Evolutionary conservation across 306 rosid genomes (phyloP).

Genomic region (Malus domestica): DNA sequence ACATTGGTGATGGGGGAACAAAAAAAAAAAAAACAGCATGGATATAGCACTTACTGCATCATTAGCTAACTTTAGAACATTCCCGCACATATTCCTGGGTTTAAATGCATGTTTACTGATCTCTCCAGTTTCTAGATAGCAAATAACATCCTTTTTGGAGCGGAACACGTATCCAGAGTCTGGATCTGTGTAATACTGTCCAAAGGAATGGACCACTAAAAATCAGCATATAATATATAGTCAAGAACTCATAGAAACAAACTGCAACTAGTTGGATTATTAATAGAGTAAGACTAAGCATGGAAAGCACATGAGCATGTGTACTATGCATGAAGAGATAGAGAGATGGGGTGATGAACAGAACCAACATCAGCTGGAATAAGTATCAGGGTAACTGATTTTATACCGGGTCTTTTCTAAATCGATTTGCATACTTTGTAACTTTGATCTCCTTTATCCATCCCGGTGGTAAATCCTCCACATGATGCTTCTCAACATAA

Average conservation of each 20-base stretch:
- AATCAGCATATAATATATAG: neutral
- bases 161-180: conserved; percentile 41
- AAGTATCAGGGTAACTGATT: conserved; percentile 1
- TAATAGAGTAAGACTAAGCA: neutral
- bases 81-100: conserved; percentile 25
- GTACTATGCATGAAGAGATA: neutral
- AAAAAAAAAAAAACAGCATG: neutral
- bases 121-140: conserved; percentile 39
- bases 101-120: conserved; percentile 30
- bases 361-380: neutral
- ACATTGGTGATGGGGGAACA: neutral
- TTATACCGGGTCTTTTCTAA: conserved; percentile 38
- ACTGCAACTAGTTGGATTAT: neutral
- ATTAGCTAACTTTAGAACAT: conserved; percentile 13
- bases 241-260: neutral
- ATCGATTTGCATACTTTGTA: conserved; percentile 28
- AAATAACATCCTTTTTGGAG: conserved; percentile 34
- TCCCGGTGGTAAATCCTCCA: conserved; percentile 73
- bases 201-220: neutral
- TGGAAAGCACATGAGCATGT: neutral
- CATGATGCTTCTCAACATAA: conserved; percentile 41
- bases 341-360: neutral
- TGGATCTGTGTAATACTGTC: conserved; percentile 48
- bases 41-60: conserved; percentile 25
- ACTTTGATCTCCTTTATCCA: conserved; percentile 64